These are phyloP conservation scores for Lyophyllum atratum DNA, from an alignment of 768 basidiomycete species.

Conservation along the genomic window DNA sequence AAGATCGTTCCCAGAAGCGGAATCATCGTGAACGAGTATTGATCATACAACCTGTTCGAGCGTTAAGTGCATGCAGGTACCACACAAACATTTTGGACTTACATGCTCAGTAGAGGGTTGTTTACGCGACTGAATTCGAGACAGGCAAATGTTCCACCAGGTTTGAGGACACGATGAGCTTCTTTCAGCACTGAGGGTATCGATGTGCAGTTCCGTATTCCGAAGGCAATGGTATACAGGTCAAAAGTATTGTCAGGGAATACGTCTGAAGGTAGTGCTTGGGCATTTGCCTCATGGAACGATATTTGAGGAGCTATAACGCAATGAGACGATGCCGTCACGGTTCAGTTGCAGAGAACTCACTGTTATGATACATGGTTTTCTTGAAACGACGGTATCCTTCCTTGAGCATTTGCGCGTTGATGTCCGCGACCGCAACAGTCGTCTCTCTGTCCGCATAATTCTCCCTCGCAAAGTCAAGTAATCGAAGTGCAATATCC, in stretches of 20 bases:
- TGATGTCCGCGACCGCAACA: slow-evolving; percentile 93
- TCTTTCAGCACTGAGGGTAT: slow-evolving; percentile 85
- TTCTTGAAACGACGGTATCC: slow-evolving; percentile 89
- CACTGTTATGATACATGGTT: slow-evolving; percentile 98
- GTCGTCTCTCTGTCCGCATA: slow-evolving; percentile 88
- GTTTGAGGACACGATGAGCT: slow-evolving; percentile 92
- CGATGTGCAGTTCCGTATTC: slow-evolving; percentile 96
- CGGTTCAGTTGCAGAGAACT: slow-evolving; percentile 25
- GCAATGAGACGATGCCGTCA: slow-evolving; percentile 6
- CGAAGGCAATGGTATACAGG: slow-evolving; percentile 98
- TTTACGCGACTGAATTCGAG: slow-evolving; percentile 94
- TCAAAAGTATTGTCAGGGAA: slow-evolving; percentile 88
- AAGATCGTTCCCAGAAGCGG: slow-evolving; percentile 95
- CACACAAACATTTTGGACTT: slow-evolving; percentile 33
- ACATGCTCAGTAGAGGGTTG: slow-evolving; percentile 87
- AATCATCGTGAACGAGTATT: slow-evolving; percentile 95
- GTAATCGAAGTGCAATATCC: slow-evolving; percentile 92
- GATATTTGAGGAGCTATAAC: slow-evolving; percentile 83
- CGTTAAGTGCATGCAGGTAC: slow-evolving; percentile 4
- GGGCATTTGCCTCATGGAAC: slow-evolving; percentile 93
- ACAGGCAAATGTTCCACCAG: slow-evolving; percentile 93
- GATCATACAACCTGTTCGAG: slow-evolving; percentile 78
- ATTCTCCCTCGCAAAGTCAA: slow-evolving; percentile 88
- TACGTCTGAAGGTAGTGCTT: slow-evolving; percentile 62
- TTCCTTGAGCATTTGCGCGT: slow-evolving; percentile 92